phyloP scores from a whole-genome alignment of 1,284 basidiomycete genomes.

The Exobasidium cylindrosporum region DNA sequence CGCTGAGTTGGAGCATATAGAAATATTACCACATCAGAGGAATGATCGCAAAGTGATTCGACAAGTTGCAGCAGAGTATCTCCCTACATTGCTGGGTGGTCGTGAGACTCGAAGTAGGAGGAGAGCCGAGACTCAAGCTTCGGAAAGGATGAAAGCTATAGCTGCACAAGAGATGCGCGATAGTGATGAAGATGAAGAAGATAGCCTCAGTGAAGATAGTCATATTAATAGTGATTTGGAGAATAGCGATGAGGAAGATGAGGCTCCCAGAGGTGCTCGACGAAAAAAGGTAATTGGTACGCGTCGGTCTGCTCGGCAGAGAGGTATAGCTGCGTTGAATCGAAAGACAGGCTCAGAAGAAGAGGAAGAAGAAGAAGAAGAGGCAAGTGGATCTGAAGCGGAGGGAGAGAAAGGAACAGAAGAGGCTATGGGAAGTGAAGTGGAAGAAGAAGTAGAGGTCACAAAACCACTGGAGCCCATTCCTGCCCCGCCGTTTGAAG shows the following conservation, averaged over 20 bases:
- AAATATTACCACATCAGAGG: constrained; percentile 16
- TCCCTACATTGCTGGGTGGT: constrained; percentile 25
- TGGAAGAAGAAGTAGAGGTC: background rate
- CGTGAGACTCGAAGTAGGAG: constrained; percentile 27
- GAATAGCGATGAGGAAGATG: constrained; percentile 21
- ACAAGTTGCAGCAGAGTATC: constrained; percentile 13
- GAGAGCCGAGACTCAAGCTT: constrained; percentile 11
- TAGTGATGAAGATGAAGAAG: constrained; percentile 11
- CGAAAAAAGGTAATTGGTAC: background rate
- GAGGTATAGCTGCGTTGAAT: background rate
- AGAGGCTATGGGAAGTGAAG: background rate
- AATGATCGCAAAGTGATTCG: constrained; percentile 16
- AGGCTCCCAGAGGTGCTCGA: background rate
- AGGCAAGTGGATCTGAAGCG: background rate
- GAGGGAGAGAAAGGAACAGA: background rate
- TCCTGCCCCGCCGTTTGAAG: constrained; percentile 9
- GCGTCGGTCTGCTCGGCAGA: constrained; percentile 8
- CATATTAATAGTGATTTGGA: constrained; percentile 5
- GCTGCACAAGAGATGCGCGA: background rate
- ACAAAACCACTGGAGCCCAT: background rate
- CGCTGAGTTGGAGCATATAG: constrained; percentile 22
- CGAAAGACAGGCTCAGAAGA: background rate
- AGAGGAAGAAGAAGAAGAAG: background rate
- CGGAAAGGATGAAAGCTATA: constrained; percentile 21
- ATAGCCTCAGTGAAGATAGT: background rate